Percentiles rank a stretch among this genome's conserved stretches.
phyloP scores from a whole-genome alignment of 2,329 filamentous ascomycete species.

The Plectosphaerella plurivora region DNA sequence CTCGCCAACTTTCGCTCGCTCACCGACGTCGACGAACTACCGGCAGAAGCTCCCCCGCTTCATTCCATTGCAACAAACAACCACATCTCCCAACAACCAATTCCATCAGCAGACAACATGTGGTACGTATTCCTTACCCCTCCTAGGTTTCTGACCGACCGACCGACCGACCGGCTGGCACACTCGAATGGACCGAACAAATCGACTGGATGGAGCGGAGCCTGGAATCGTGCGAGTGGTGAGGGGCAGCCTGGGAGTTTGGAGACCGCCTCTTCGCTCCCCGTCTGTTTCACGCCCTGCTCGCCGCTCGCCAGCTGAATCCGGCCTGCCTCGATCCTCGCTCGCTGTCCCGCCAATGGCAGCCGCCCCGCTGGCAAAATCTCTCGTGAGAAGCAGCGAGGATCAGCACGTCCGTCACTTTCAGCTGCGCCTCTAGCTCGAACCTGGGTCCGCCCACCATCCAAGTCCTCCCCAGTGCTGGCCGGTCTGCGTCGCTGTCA shows the following conservation, averaged over 20 bases:
- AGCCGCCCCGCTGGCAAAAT: neutral
- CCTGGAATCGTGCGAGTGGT: neutral
- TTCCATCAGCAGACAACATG: slow-evolving; percentile 2
- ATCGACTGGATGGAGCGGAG: neutral
- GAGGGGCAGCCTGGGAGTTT: too few relatives aligned
- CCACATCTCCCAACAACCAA: too few relatives aligned
- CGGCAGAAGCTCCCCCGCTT: too few relatives aligned
- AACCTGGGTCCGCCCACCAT: too few relatives aligned
- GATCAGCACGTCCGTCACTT: too few relatives aligned
- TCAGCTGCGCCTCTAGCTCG: too few relatives aligned
- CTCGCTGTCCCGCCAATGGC: neutral
- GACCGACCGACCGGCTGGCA: too few relatives aligned
- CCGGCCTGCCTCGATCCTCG: neutral
- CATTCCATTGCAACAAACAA: too few relatives aligned
- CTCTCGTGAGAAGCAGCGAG: too few relatives aligned
- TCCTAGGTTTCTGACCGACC: neutral
- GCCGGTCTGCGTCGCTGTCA: too few relatives aligned
- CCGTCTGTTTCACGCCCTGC: neutral
- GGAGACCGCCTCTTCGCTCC: neutral
- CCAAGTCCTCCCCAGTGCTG: too few relatives aligned
- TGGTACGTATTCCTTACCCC: slow-evolving; percentile 1
- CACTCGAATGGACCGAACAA: too few relatives aligned
- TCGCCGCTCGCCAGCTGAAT: neutral
- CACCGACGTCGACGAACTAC: neutral
- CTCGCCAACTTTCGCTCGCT: neutral